phyloP scores from a whole-genome alignment of 495 filamentous ascomycete species.

The Lepidopterella palustris region DNA sequence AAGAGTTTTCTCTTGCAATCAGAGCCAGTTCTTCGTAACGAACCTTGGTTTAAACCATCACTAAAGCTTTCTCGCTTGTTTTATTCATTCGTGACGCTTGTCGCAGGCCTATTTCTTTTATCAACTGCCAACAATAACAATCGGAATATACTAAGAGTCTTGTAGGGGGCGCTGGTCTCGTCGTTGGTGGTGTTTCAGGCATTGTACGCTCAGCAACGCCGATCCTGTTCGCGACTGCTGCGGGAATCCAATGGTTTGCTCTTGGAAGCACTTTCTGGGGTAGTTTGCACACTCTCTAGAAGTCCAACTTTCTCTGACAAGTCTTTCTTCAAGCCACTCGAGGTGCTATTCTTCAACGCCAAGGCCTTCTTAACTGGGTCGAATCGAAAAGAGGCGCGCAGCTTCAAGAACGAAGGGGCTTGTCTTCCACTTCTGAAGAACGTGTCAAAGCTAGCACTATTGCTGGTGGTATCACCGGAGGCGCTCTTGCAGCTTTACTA shows the following conservation, averaged over 20 bases:
- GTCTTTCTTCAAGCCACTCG: conserved; percentile 34
- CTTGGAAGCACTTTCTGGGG: conserved; percentile 74
- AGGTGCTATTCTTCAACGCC: conserved; percentile 36
- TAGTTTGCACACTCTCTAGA: conserved; percentile 37
- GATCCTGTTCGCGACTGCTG: conserved; percentile 61
- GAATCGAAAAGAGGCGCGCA: conserved; percentile 7
- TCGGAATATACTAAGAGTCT: conserved; percentile 11
- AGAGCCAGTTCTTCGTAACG: too few relatives aligned
- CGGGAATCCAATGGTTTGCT: conserved; percentile 71
- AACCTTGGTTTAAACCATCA: too few relatives aligned
- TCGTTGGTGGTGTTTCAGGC: conserved; percentile 62
- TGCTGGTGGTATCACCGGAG: conserved; percentile 66
- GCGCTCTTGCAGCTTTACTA: conserved; percentile 52
- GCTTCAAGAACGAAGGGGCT: conserved; percentile 24
- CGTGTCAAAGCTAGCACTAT: conserved; percentile 56
- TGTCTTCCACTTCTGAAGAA: conserved; percentile 47
- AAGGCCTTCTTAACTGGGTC: conserved; percentile 14
- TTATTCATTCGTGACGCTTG: too few relatives aligned
- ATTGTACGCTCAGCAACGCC: conserved; percentile 60
- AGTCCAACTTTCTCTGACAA: background rate
- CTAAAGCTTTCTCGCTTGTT: too few relatives aligned
- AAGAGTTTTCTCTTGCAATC: too few relatives aligned
- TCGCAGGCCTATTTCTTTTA: too few relatives aligned
- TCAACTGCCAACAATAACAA: background rate
- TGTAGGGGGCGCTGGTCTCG: conserved; percentile 61